A percentile compares a stretch with the other conserved stretches of the same genome.
These are phyloP conservation scores for Hirsutella rhossiliensis DNA, from an alignment of 2,329 filamentous ascomycete genomes.

Conservation along the genomic window DNA sequence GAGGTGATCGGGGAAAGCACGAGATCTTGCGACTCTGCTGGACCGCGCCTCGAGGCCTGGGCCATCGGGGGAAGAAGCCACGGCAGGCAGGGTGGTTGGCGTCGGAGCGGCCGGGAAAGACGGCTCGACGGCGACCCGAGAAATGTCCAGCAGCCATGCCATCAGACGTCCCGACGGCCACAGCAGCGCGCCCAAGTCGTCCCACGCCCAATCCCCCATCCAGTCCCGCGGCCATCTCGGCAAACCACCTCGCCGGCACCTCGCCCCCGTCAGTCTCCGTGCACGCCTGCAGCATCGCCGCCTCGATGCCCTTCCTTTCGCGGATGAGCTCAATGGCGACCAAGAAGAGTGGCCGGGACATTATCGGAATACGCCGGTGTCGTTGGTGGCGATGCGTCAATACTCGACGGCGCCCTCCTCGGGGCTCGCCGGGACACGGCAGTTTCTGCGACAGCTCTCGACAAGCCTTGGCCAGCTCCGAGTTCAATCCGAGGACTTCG, in stretches of 20 bases:
- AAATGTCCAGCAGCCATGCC: constrained; percentile 1
- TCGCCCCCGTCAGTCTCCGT: constrained; percentile 8
- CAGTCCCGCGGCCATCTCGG: constrained; percentile 9
- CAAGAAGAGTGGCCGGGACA: constrained; percentile 24
- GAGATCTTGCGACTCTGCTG: too few species aligned
- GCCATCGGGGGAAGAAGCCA: not conserved
- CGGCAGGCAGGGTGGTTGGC: too few species aligned
- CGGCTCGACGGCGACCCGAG: not conserved
- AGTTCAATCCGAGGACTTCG: constrained; percentile 32
- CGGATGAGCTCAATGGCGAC: constrained; percentile 34
- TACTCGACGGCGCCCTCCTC: constrained; percentile 10
- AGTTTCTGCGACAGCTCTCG: constrained; percentile 19
- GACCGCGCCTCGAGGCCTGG: too few species aligned
- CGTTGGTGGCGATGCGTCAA: constrained; percentile 25
- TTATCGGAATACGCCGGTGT: constrained; percentile 30
- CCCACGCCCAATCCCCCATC: constrained; percentile 16
- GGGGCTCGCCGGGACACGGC: constrained; percentile 9
- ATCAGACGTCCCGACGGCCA: constrained; percentile 6
- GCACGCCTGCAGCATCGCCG: constrained; percentile 14
- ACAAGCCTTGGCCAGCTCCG: constrained; percentile 28
- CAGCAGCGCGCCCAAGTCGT: constrained; percentile 7
- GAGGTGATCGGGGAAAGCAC: too few species aligned
- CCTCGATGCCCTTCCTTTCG: constrained; percentile 27
- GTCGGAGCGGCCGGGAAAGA: too few species aligned
- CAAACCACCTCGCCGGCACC: constrained; percentile 2